Percentiles rank a stretch among this genome's conserved stretches.
These are phyloP conservation scores for Ogataea populi-albae DNA, from an alignment of 805 yeast species.

Conservation along the genomic window DNA sequence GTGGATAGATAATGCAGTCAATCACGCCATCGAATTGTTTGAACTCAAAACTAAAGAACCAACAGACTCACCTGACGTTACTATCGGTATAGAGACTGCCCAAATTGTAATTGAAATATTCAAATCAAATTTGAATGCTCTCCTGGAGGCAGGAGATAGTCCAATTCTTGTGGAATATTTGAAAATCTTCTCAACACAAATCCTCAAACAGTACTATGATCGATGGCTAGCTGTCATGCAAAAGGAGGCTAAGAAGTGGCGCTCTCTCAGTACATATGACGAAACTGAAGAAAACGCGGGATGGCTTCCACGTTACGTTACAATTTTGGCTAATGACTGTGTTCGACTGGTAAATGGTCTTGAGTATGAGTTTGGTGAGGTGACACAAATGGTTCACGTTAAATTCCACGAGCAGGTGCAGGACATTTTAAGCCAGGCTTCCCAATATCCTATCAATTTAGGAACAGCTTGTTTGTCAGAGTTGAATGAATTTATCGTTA, in stretches of 20 bases:
- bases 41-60: conserved; percentile 69
- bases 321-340: conserved; percentile 31
- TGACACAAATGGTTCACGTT: conserved; percentile 21
- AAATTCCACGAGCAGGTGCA: conserved; percentile 23
- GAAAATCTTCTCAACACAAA: conserved; percentile 21
- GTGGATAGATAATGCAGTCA: conserved; percentile 64
- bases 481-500: conserved; percentile 23
- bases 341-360: conserved; percentile 31
- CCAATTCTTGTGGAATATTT: conserved; percentile 27
- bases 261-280: conserved; percentile 7
- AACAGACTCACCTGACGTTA: conserved; percentile 24
- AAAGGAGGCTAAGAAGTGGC: conserved; percentile 19
- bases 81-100: conserved; percentile 30
- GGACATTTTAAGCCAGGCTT: conserved; percentile 17
- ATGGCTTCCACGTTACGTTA: conserved; percentile 31
- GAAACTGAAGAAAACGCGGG: conserved; percentile 20
- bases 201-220: conserved; percentile 21
- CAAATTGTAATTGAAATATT: conserved; percentile 25
- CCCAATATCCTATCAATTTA: conserved; percentile 21
- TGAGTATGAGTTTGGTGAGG: conserved; percentile 20
- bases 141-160: conserved; percentile 37
- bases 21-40: conserved; percentile 47
- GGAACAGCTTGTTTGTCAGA: conserved; percentile 29
- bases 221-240: conserved; percentile 21
- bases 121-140: conserved; percentile 31